Conservation (phyloP, 225 moss, liverwort and hornwort species). For the Pseudisothecium myosuroides region DNA sequence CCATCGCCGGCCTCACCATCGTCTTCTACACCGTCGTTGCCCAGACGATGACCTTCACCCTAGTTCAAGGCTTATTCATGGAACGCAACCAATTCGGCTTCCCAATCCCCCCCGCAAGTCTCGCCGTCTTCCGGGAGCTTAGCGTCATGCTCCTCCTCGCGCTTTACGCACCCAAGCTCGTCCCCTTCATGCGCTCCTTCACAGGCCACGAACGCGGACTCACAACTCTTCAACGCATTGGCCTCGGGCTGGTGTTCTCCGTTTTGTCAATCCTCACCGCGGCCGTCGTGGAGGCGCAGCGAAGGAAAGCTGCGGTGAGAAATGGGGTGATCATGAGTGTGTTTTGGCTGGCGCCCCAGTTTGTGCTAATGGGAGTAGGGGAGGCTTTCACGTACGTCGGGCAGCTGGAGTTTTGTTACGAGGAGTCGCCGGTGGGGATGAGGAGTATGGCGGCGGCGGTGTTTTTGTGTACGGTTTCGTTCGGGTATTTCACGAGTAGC, state of each 20-base stretch:
- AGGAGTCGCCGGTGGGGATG: conserved; percentile 49
- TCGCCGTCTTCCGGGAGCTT: conserved; percentile 11
- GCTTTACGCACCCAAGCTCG: background rate
- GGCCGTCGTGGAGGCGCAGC: conserved; percentile 21
- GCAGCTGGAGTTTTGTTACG: conserved; percentile 54
- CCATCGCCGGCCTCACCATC: conserved; percentile 17
- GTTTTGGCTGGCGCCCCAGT: conserved; percentile 58
- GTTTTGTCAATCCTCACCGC: conserved; percentile 34
- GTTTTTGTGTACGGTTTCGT: conserved; percentile 32
- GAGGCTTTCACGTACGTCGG: conserved; percentile 44
- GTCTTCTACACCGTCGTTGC: conserved; percentile 17
- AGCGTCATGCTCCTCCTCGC: background rate
- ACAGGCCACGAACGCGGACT: conserved; percentile 19
- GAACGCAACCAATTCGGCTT: background rate
- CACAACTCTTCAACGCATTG: conserved; percentile 27
- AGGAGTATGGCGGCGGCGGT: conserved; percentile 33
- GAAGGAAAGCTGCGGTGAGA: background rate
- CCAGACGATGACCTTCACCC: conserved; percentile 19
- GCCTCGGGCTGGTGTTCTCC: conserved; percentile 30
- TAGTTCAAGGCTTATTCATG: conserved; percentile 16
- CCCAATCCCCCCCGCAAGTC: conserved; percentile 1
- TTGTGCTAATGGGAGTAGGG: conserved; percentile 25
- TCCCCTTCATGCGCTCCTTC: conserved; percentile 3
- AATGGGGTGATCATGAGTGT: conserved; percentile 12
- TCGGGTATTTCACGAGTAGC: conserved; percentile 42